These are phyloP conservation scores for Penicillium fuscoglaucum DNA, from an alignment of 2,329 filamentous ascomycete species.

Conservation along the genomic window DNA sequence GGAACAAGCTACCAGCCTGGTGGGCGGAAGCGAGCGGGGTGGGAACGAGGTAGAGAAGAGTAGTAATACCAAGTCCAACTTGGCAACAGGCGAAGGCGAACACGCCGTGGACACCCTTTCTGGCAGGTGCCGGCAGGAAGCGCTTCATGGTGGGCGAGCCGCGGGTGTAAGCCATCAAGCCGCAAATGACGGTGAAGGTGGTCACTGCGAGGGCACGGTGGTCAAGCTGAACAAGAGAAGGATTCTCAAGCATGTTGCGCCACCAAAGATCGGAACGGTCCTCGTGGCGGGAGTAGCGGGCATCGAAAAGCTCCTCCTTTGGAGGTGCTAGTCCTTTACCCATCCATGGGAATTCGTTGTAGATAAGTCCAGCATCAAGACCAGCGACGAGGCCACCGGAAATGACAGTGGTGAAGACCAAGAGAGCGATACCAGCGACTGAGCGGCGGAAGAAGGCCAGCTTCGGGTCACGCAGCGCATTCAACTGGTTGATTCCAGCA, in stretches of 20 bases:
- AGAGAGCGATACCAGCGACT: conserved; percentile 66
- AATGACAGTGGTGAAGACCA: conserved; percentile 89
- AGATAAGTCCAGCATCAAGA: conserved; percentile 93
- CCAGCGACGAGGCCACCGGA: conserved; percentile 92
- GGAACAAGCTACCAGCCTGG: conserved; percentile 83
- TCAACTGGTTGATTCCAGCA: conserved; percentile 60
- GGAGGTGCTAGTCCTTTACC: conserved; percentile 80
- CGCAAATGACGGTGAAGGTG: conserved; percentile 78
- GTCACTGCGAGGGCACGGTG: conserved; percentile 89
- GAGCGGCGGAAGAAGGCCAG: conserved; percentile 72
- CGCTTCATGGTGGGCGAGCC: conserved; percentile 64
- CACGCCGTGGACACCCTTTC: conserved; percentile 72
- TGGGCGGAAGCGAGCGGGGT: conserved; percentile 84
- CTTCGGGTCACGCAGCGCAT: conserved; percentile 64
- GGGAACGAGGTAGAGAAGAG: conserved; percentile 91
- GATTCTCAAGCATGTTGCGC: conserved; percentile 98
- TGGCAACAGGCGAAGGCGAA: conserved; percentile 81
- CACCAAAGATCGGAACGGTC: conserved; percentile 86
- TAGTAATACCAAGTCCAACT: conserved; percentile 82
- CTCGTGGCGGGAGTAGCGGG: conserved; percentile 77
- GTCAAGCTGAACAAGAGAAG: conserved; percentile 90
- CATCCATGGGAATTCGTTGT: conserved; percentile 99
- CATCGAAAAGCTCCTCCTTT: conserved; percentile 76
- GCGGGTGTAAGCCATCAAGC: conserved; percentile 78
- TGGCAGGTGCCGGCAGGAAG: conserved; percentile 56